A percentile compares a stretch with the other conserved stretches of the same genome.
Evolutionary conservation across 805 yeast species (phyloP).

Genomic region (Huiozyma sinensis): DNA sequence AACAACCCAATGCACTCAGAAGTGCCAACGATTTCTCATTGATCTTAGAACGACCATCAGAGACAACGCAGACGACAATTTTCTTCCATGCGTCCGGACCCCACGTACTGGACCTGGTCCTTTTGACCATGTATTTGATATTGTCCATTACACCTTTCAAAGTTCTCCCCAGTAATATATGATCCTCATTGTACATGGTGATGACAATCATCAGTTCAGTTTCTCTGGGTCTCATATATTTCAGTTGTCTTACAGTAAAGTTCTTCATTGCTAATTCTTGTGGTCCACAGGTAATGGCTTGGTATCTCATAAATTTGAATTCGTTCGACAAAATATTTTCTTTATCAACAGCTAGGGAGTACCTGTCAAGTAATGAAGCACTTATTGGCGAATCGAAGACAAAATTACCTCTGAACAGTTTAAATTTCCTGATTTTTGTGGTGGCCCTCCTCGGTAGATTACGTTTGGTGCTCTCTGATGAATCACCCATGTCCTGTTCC

Average conservation of each 20-base stretch:
- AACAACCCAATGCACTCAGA: conserved; percentile 78
- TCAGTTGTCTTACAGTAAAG: conserved; percentile 75
- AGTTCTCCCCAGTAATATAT: conserved; percentile 70
- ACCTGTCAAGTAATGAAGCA: conserved; percentile 48
- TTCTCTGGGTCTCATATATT: conserved; percentile 64
- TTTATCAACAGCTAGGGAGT: conserved; percentile 33
- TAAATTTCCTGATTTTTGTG: conserved; percentile 24
- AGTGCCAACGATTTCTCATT: conserved; percentile 70
- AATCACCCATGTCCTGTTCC: conserved; percentile 2
- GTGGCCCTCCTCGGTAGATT: conserved; percentile 11
- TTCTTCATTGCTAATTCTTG: conserved; percentile 46
- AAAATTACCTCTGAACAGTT: conserved; percentile 53
- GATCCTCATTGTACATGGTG: conserved; percentile 87
- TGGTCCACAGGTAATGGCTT: conserved; percentile 92
- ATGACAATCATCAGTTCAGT: conserved; percentile 81
- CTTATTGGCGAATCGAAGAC: conserved; percentile 86
- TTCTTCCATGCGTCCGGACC: conserved; percentile 96
- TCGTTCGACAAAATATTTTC: conserved; percentile 34
- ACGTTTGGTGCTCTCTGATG: background rate
- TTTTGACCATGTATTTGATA: conserved; percentile 58
- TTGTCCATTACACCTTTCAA: conserved; percentile 86
- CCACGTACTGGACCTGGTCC: conserved; percentile 67
- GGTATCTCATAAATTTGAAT: conserved; percentile 80
- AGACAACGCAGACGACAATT: conserved; percentile 77
- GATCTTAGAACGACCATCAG: conserved; percentile 85